phyloP scores from a whole-genome alignment of 2,329 filamentous ascomycete species.

The Emmonsiellopsis sp. region DNA sequence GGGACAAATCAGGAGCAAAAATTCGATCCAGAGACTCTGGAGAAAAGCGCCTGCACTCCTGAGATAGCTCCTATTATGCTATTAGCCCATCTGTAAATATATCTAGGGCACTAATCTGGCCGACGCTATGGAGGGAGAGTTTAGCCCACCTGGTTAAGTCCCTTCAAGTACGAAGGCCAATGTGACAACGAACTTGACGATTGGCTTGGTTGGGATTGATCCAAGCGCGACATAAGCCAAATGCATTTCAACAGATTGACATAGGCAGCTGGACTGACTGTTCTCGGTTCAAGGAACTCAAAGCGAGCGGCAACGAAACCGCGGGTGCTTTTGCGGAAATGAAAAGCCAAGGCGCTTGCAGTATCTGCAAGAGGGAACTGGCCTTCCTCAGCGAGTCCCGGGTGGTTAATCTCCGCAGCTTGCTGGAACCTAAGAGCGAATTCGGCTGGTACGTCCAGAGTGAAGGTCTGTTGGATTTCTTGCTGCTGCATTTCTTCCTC shows the following conservation, averaged over 20 bases:
- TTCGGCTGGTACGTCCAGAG: neutral
- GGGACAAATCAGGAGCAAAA: slow-evolving; percentile 2
- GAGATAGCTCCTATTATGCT: slow-evolving; percentile 2
- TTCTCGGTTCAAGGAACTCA: neutral
- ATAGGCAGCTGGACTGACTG: neutral
- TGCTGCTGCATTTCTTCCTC: slow-evolving; percentile 1
- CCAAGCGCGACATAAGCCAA: neutral
- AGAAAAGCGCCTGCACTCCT: slow-evolving; percentile 2
- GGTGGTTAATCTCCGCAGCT: slow-evolving; percentile 1
- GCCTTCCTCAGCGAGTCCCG: neutral
- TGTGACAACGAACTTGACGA: neutral
- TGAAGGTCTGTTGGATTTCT: neutral
- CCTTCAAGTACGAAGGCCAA: slow-evolving; percentile 3
- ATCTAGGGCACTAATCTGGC: neutral
- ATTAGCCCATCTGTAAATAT: neutral
- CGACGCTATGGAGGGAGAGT: neutral
- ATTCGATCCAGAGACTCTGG: neutral
- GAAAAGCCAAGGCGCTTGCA: neutral
- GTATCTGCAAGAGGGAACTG: neutral
- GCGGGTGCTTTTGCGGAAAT: neutral
- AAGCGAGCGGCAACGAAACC: neutral
- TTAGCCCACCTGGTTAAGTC: neutral
- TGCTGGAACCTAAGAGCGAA: neutral
- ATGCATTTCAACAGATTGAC: slow-evolving; percentile 1
- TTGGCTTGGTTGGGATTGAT: neutral